These are phyloP conservation scores for Mycena rosella DNA, from an alignment of 768 basidiomycete genomes.

Conservation along the genomic window DNA sequence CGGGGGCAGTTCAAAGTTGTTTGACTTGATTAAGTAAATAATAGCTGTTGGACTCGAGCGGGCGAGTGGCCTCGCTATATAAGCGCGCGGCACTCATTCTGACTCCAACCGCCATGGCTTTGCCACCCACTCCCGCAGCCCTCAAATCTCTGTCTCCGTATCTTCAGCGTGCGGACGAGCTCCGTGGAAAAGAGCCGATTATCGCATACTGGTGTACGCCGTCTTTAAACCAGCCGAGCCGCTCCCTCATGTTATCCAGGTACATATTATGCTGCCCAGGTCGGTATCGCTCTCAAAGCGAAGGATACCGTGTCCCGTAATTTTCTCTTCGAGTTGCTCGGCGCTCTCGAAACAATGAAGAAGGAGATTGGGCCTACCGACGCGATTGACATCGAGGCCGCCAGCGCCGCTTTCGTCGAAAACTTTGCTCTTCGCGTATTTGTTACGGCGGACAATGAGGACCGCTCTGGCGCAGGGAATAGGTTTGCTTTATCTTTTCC, in stretches of 20 bases:
- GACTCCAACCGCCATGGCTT: slow-evolving; percentile 21
- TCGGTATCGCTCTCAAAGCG: slow-evolving; percentile 82
- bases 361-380: slow-evolving; percentile 78
- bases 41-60: too few relatives aligned
- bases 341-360: slow-evolving; percentile 86
- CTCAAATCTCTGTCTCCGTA: slow-evolving; percentile 82
- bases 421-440: slow-evolving; percentile 97
- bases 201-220: slow-evolving; percentile 95
- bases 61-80: too few relatives aligned
- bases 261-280: slow-evolving; percentile 92
- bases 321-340: slow-evolving; percentile 81
- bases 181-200: slow-evolving; percentile 84
- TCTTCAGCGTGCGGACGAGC: slow-evolving; percentile 91
- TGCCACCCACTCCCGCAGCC: slow-evolving; percentile 20
- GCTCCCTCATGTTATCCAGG: slow-evolving; percentile 58
- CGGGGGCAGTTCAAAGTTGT: slow-evolving; percentile 4
- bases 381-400: slow-evolving; percentile 85
- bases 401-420: slow-evolving; percentile 91
- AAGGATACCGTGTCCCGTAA: slow-evolving; percentile 74
- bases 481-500: slow-evolving; percentile 61
- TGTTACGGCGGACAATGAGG: slow-evolving; percentile 89
- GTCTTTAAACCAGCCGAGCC: background rate
- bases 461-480: slow-evolving; percentile 80
- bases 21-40: too few relatives aligned
- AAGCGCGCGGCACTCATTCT: slow-evolving; percentile 3